phyloP scores from a whole-genome alignment of 495 filamentous ascomycete genomes.

The Penicillium herquei region DNA sequence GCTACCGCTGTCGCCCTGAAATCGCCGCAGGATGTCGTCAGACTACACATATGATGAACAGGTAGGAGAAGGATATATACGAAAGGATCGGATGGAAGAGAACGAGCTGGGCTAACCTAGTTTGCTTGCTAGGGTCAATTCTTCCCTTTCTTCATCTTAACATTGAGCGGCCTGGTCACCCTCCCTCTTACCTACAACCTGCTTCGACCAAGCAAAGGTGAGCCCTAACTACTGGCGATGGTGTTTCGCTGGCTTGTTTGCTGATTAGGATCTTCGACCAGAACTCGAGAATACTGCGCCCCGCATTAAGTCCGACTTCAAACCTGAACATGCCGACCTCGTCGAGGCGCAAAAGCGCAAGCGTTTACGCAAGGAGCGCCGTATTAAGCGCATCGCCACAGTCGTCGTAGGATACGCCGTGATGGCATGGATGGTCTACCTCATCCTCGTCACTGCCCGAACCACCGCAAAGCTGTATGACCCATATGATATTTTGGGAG shows the following conservation, averaged over 20 bases:
- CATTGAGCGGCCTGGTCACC: conserved; percentile 81
- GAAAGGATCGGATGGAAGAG: neutral
- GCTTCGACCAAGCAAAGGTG: conserved; percentile 73
- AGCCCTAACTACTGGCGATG: conserved; percentile 18
- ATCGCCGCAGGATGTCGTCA: conserved; percentile 71
- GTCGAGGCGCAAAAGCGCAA: conserved; percentile 82
- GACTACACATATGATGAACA: conserved; percentile 98
- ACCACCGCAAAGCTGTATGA: conserved; percentile 82
- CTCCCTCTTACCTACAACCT: conserved; percentile 87
- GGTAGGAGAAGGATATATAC: conserved; percentile 39
- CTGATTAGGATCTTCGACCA: conserved; percentile 13
- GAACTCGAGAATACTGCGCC: conserved; percentile 66
- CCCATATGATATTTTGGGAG: conserved; percentile 88
- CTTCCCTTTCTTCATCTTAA: conserved; percentile 98
- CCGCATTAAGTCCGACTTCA: conserved; percentile 72
- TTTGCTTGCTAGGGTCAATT: conserved; percentile 72
- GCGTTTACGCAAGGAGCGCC: conserved; percentile 85
- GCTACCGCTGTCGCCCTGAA: conserved; percentile 43
- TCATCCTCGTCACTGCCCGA: conserved; percentile 77
- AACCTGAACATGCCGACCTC: conserved; percentile 76
- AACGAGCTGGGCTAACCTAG: conserved; percentile 4
- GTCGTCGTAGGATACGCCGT: conserved; percentile 74
- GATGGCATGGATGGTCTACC: conserved; percentile 90
- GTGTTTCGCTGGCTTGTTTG: conserved; percentile 1
- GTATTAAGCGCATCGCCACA: conserved; percentile 79